Conservation (phyloP, 305 asterid genomes). For the Fraxinus velutina region DNA sequence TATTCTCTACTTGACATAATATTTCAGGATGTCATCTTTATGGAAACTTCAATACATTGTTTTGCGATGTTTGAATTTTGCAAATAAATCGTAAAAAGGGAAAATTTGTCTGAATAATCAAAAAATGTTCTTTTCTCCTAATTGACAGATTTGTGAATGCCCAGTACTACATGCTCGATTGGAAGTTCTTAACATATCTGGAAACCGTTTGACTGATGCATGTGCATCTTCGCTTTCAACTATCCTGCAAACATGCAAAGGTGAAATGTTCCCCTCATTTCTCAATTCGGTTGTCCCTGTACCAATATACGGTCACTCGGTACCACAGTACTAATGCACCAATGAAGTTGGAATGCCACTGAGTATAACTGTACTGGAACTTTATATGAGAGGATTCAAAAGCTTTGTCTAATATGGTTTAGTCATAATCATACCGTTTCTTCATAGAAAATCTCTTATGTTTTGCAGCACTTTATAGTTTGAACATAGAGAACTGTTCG, state of each 20-base stretch:
- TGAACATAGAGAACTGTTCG: conserved; percentile 79
- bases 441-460: conserved; percentile 13
- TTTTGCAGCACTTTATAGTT: conserved; percentile 78
- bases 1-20: conserved; percentile 7
- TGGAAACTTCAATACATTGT: conserved; percentile 5
- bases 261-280: conserved; percentile 33
- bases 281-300: conserved; percentile 14
- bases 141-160: conserved; percentile 74
- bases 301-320: conserved; percentile 15
- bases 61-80: conserved; percentile 11
- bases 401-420: background rate
- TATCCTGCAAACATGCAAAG: conserved; percentile 73
- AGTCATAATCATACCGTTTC: conserved; percentile 4
- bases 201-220: conserved; percentile 79
- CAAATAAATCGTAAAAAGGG: background rate
- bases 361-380: conserved; percentile 19
- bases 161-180: conserved; percentile 62
- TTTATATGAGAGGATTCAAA: conserved; percentile 6
- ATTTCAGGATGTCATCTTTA: background rate
- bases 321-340: background rate
- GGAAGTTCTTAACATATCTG: conserved; percentile 87
- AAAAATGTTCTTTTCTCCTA: conserved; percentile 13
- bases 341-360: conserved; percentile 10
- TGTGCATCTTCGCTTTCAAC: conserved; percentile 84
- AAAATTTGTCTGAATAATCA: conserved; percentile 9